Evolutionary conservation across 805 yeast species (phyloP), one percentile per base, ranked within the genome.

Genomic region (Dipodascus albidus): DNA sequence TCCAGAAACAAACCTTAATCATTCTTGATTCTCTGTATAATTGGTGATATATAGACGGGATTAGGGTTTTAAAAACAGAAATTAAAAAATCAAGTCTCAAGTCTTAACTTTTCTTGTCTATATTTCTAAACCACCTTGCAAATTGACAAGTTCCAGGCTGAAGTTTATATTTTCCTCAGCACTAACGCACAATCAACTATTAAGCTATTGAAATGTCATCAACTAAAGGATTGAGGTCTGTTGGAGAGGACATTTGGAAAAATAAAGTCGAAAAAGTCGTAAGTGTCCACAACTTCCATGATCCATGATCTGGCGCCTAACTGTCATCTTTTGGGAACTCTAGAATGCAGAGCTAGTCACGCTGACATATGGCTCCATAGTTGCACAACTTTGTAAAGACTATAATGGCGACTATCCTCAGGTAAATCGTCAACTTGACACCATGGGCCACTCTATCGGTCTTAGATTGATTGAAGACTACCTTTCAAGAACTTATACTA

Each of bases 361-460:
- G n/a, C 72, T 93, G 55, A 91, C 96, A 1, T 93, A 93, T 62
- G 99, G 99, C 8, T 83, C 96, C 2, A 80, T 93, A 50, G 98
- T 93, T 50, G 80, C 95, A 14, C 97, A 91, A 63, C 71, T 93
- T 52, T 89, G 96, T 65, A 80, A 83, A 55, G 98, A 93, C 64
- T 83, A 78, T 67, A 77, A 83, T 53, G 76, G 80, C 58, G 86
- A 90, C 67, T 90, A 87, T 66, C 65, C 64, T 3, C 82, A 82
- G 62, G 96, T 93, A 54, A 93, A 93, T 64, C 72, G 74, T 51
- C 95, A 91, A 64, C 74, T 93, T 50, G 96, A 83, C 62, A 79
- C 80, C 58, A 91, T 93, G 98, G 99, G 99, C 0, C 87, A 90
- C 67, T 89, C 87, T 65, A 93, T 93, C 44, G 99, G 99, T 1